Base-by-base conservation (phyloP, 768 basidiomycete species). In the Pluteus cervinus region DNA sequence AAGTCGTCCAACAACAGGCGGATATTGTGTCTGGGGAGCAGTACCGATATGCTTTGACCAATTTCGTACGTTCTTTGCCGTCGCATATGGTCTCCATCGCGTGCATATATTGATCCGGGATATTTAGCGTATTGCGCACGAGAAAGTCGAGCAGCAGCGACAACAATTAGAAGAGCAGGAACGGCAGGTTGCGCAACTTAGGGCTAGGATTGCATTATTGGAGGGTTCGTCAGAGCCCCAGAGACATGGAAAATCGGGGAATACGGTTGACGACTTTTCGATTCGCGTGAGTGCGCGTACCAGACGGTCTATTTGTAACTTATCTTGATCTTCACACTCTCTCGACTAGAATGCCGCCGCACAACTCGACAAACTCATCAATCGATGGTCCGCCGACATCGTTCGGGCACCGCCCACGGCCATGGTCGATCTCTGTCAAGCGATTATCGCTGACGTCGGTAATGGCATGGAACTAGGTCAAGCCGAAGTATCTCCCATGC, bases 131-230 rank as follows among this genome's bases (percentile, higher is more conserved):
- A 84, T 89, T 54, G 87, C 87, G 20, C 87, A 90, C 65, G 81
- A 89, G 58, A 88, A 85, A 57, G 87, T 90, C 47, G 87, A 90
- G 56, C 75, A 82, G 48, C 87, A 90, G 54, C 68, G 87, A 8
- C 52, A 51, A 9, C 86, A 90, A 51, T 72, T 90, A 15, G 81
- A 87, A 51, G 82, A 86, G 54, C 87, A 89, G 54, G 88, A 91
- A 46, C 68, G 76, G 45, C 86, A 89, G 55, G 81, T 90, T 30
- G 89, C 86, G 1, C 63, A 69, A 26, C 69, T 90, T 18, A 69
- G 82, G 29, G 70, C 70, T 2, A 76, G 86, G 24, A 87, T 92
- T 47, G 69, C 76, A 6, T 56, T 79, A 5, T 68, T 90, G 33
- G 87, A 92, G 58, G 89, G 87, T 9, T 67, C 73, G 10, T 54